phyloP scores from a whole-genome alignment of 495 filamentous ascomycete species.

The Aspergillus incahuasiensis region DNA sequence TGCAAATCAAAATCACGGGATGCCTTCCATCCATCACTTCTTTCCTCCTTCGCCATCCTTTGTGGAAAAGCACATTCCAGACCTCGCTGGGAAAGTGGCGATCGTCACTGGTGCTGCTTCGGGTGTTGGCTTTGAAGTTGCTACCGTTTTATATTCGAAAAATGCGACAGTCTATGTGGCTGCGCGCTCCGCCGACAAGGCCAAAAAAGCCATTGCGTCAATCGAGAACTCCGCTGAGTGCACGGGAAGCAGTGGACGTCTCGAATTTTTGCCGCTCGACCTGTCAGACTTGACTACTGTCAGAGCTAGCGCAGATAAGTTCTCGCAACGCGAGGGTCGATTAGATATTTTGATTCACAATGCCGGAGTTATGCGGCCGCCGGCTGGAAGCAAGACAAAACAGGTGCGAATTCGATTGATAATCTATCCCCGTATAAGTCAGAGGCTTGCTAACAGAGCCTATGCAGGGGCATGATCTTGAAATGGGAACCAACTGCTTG shows the following conservation, averaged over 20 bases:
- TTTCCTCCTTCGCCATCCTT: slow-evolving; percentile 5
- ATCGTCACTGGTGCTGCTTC: slow-evolving; percentile 52
- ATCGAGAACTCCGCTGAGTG: slow-evolving; percentile 27
- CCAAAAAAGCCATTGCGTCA: slow-evolving; percentile 32
- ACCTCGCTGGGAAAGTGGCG: slow-evolving; percentile 46
- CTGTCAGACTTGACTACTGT: slow-evolving; percentile 37
- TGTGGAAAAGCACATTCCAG: slow-evolving; percentile 38
- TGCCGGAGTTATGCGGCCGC: slow-evolving; percentile 55
- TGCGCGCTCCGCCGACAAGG: slow-evolving; percentile 23
- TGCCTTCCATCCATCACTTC: background rate
- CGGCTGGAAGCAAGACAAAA: background rate
- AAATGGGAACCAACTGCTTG: slow-evolving; percentile 6
- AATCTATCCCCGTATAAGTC: too few relatives aligned
- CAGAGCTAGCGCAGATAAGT: slow-evolving; percentile 29
- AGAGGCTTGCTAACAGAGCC: too few relatives aligned
- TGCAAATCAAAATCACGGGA: too few relatives aligned
- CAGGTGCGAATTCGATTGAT: too few relatives aligned
- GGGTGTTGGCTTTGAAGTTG: slow-evolving; percentile 38
- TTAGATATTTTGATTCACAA: slow-evolving; percentile 60
- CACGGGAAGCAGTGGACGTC: slow-evolving; percentile 1
- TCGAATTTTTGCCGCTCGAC: slow-evolving; percentile 37
- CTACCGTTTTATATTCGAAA: background rate
- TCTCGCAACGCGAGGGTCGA: slow-evolving; percentile 27
- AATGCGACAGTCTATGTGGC: background rate
- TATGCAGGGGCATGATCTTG: slow-evolving; percentile 3